Percentiles rank a stretch among this genome's conserved stretches.
Conservation (phyloP, 176 grass and related monocot species). For the Guadua angustifolia region DNA sequence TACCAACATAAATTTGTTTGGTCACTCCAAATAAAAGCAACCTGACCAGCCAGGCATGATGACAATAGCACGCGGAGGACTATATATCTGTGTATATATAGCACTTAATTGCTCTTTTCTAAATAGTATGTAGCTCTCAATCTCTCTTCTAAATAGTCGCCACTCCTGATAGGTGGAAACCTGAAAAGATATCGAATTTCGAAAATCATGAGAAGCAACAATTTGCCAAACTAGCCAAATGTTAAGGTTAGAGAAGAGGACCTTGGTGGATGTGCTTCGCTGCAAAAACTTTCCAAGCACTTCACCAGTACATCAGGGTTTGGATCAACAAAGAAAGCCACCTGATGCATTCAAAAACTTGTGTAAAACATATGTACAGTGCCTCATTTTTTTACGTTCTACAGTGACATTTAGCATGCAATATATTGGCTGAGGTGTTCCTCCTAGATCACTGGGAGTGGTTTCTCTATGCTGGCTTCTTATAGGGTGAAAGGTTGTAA, state of each 20-base stretch:
- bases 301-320: constrained; percentile 47
- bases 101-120: not conserved
- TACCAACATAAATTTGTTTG: not conserved
- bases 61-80: not conserved
- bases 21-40: not conserved
- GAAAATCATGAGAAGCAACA: not conserved
- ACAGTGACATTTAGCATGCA: not conserved
- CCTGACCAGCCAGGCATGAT: not conserved
- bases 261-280: constrained; percentile 64
- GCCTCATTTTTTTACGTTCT: not conserved
- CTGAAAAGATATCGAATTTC: constrained; percentile 17
- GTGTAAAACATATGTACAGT: not conserved
- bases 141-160: constrained; percentile 52
- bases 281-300: constrained; percentile 75
- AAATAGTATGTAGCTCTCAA: constrained; percentile 44
- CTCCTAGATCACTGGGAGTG: not conserved
- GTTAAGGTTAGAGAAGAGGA: constrained; percentile 22
- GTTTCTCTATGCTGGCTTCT: not conserved
- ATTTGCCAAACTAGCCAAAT: not conserved
- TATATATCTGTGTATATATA: not conserved
- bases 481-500: not conserved
- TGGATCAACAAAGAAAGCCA: constrained; percentile 4
- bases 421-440: not conserved
- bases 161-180: constrained; percentile 62
- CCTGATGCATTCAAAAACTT: not conserved